Conservation (phyloP, 1,139 yeast genomes). For the Eremothecium cymbalariae region DNA sequence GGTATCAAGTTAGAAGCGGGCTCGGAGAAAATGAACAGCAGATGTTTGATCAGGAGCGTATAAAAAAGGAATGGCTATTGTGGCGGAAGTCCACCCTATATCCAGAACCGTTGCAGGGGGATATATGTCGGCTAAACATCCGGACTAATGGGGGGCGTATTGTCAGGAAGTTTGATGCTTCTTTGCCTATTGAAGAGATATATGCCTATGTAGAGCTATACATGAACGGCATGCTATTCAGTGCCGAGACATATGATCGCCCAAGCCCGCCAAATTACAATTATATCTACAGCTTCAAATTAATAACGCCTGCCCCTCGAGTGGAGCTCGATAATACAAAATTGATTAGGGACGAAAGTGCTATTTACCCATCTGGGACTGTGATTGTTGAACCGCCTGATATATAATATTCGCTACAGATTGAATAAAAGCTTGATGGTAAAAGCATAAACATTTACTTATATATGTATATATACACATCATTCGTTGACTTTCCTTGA, state of each 20-base stretch:
- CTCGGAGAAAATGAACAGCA: conserved; percentile 25
- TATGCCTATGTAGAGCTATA: conserved; percentile 51
- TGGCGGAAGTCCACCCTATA: conserved; percentile 39
- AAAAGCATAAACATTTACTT: conserved; percentile 4
- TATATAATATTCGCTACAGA: conserved; percentile 2
- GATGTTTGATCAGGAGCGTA: conserved; percentile 21
- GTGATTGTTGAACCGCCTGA: conserved; percentile 39
- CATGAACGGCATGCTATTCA: conserved; percentile 27
- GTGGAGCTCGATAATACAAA: conserved; percentile 34
- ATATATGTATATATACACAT: conserved; percentile 5
- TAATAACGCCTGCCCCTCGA: conserved; percentile 53
- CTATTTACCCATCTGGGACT: conserved; percentile 55
- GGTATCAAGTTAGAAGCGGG: conserved; percentile 31
- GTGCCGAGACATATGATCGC: conserved; percentile 15
- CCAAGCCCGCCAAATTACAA: conserved; percentile 30
- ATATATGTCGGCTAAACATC: conserved; percentile 49
- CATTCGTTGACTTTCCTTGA: background rate
- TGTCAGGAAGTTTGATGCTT: conserved; percentile 43
- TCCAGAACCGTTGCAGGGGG: conserved; percentile 31
- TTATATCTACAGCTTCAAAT: conserved; percentile 40
- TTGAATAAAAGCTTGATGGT: background rate
- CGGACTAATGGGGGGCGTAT: conserved; percentile 42
- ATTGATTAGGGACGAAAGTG: conserved; percentile 36
- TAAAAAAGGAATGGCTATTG: conserved; percentile 37
- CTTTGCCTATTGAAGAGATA: conserved; percentile 43